Conservation (phyloP, 805 yeast genomes). For the Candida broadrunensis region DNA sequence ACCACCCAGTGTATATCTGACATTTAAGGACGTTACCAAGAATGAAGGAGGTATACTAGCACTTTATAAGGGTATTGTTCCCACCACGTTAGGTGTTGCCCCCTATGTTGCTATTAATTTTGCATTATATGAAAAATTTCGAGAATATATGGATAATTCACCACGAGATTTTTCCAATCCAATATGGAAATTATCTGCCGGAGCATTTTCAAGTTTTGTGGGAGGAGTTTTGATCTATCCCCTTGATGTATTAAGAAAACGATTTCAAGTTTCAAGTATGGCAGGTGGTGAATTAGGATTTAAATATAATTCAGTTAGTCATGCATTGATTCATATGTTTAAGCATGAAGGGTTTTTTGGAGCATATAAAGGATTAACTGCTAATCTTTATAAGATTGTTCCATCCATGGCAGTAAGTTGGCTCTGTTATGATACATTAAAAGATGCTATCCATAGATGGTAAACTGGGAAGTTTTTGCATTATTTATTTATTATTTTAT, state of each 20-base stretch:
- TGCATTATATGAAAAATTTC: constrained; percentile 79
- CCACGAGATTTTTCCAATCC: constrained; percentile 41
- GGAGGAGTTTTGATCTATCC: constrained; percentile 93
- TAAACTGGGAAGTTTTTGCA: too few species aligned
- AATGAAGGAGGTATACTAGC: constrained; percentile 82
- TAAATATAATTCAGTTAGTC: constrained; percentile 69
- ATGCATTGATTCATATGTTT: constrained; percentile 71
- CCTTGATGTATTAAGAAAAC: constrained; percentile 78
- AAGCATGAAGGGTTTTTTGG: constrained; percentile 71
- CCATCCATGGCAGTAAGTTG: constrained; percentile 97
- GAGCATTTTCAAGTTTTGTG: constrained; percentile 84
- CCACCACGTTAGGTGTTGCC: constrained; percentile 93
- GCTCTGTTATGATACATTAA: constrained; percentile 76
- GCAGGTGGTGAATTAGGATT: constrained; percentile 76
- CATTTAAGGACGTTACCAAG: constrained; percentile 56
- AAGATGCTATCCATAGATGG: constrained; percentile 39
- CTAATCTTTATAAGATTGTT: constrained; percentile 83
- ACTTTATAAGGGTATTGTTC: constrained; percentile 78
- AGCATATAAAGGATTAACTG: constrained; percentile 70
- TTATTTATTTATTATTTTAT: too few species aligned
- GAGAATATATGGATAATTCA: constrained; percentile 48
- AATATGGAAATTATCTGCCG: constrained; percentile 62
- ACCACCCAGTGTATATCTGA: constrained; percentile 71
- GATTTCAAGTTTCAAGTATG: constrained; percentile 91
- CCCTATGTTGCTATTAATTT: constrained; percentile 94